Evolutionary conservation across 2,329 filamentous ascomycete species (phyloP), one percentile per base, ranked within the genome.

Genomic region (Zasmidium citrigriseum): DNA sequence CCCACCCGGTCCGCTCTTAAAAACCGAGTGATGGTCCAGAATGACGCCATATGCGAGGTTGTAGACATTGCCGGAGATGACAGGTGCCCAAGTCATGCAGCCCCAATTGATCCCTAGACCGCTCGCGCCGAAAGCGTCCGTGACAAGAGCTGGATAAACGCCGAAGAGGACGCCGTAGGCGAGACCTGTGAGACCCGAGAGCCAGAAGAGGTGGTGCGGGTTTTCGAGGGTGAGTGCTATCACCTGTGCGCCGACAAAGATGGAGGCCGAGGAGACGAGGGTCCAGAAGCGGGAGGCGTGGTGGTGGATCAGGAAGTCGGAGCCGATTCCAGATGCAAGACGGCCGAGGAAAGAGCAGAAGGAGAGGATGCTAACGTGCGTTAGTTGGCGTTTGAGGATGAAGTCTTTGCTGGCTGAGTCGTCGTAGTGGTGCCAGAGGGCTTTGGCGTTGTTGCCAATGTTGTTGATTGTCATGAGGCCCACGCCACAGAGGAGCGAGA

Each of bases 381-480:
- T 86, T 61, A 96, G 87, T 74, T 98, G 95, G 50, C 86, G 86
- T 57, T 89, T 83, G 52, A 91, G 85, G 52, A 99, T 88, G 66
- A 92, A 93, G 51, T 87, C 84, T 46, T 89, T 82, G 60, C 83
- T 82, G 2, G 89, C 87, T 1, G 84, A 86, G 63, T 87, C 82
- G 68, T 97, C 91, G 71, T 89, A 96, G 69, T 91, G 85, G 61
- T 86, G 88, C 95, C 95, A 98, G 1, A 99, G 82, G 2, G 92
- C 91, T 71, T 91, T 90, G 58, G 82, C 78, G 67, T 93, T 86
- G 71, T 96, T 96, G 46, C 95, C 95, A 70, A 98, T 96, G 68
- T 99, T 99, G 78, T 99, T 99, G 77, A 99, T 99, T 0, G 93
- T 98, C 95, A 99, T 99, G 64, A 99, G 79, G 11, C 95, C 95